A percentile compares a stretch with the other conserved stretches of the same genome.
Conservation (phyloP, 352 stramenopile genomes). For the Globisporangium carolinianum region DNA sequence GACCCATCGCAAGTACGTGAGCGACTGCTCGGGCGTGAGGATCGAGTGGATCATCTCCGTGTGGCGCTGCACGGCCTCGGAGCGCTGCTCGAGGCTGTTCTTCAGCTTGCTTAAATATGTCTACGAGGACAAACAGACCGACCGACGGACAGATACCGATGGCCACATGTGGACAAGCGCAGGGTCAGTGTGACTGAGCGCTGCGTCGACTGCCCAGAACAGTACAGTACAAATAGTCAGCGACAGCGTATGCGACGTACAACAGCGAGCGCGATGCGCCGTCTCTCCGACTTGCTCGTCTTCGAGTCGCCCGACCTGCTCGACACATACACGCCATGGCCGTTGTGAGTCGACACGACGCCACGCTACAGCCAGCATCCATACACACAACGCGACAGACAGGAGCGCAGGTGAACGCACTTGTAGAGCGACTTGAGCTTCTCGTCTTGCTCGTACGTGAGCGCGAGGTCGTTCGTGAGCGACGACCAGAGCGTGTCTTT, state of each 20-base stretch:
- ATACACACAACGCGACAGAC: background rate
- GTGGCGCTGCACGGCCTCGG: slow-evolving; percentile 72
- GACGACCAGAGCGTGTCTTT: slow-evolving; percentile 82
- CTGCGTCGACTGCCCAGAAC: background rate
- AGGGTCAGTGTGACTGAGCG: no score
- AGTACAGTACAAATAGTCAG: background rate
- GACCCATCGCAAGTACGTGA: slow-evolving; percentile 80
- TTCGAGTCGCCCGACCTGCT: slow-evolving; percentile 68
- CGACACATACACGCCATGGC: background rate
- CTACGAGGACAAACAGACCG: slow-evolving; percentile 17
- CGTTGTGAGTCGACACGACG: background rate
- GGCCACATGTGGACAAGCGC: background rate
- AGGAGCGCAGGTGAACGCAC: slow-evolving; percentile 59
- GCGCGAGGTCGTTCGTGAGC: slow-evolving; percentile 61
- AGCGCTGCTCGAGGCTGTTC: slow-evolving; percentile 70
- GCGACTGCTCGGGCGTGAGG: slow-evolving; percentile 75
- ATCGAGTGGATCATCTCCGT: slow-evolving; percentile 82
- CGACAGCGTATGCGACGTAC: slow-evolving; percentile 18
- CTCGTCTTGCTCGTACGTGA: slow-evolving; percentile 88
- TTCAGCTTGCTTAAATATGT: slow-evolving; percentile 88
- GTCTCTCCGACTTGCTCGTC: slow-evolving; percentile 75
- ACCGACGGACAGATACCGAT: background rate
- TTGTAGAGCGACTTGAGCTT: slow-evolving; percentile 87
- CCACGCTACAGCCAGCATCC: no score
- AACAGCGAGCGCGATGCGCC: slow-evolving; percentile 76